phyloP scores from a whole-genome alignment of 805 yeast genomes.

The Ogataea degrootiae region DNA sequence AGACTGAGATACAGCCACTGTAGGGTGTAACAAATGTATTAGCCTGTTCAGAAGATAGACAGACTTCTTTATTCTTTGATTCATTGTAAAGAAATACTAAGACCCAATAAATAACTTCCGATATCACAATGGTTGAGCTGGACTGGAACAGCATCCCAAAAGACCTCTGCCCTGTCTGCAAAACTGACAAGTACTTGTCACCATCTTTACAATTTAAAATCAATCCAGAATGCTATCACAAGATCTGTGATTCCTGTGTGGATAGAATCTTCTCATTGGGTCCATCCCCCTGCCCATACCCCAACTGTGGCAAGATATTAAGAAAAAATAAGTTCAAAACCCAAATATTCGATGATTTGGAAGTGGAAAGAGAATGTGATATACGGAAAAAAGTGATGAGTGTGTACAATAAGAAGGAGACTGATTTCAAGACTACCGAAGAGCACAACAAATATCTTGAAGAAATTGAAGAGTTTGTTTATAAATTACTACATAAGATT shows the following conservation, averaged over 20 bases:
- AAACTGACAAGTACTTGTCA: conserved; percentile 87
- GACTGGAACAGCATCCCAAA: conserved; percentile 33
- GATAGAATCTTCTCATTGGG: conserved; percentile 92
- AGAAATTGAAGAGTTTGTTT: conserved; percentile 73
- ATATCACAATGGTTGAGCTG: conserved; percentile 26
- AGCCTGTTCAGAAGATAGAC: too few relatives aligned
- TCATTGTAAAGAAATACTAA: neutral
- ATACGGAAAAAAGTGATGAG: conserved; percentile 71
- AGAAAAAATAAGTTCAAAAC: conserved; percentile 87
- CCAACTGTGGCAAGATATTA: conserved; percentile 80
- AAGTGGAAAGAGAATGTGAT: conserved; percentile 89
- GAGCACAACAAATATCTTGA: conserved; percentile 79
- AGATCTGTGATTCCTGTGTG: conserved; percentile 95
- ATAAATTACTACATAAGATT: conserved; percentile 65
- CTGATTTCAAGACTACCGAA: conserved; percentile 57
- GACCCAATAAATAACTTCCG: conserved; percentile 6
- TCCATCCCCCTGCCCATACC: conserved; percentile 96
- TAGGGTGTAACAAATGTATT: too few relatives aligned
- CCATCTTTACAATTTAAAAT: conserved; percentile 90
- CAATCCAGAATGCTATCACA: conserved; percentile 97
- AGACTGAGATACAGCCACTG: too few relatives aligned
- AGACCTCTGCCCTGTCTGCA: conserved; percentile 89
- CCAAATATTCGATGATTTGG: conserved; percentile 87
- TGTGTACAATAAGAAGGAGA: conserved; percentile 75
- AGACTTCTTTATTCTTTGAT: neutral